Conservation (phyloP, 805 yeast genomes). For the Metschnikowia noctiluminum region DNA sequence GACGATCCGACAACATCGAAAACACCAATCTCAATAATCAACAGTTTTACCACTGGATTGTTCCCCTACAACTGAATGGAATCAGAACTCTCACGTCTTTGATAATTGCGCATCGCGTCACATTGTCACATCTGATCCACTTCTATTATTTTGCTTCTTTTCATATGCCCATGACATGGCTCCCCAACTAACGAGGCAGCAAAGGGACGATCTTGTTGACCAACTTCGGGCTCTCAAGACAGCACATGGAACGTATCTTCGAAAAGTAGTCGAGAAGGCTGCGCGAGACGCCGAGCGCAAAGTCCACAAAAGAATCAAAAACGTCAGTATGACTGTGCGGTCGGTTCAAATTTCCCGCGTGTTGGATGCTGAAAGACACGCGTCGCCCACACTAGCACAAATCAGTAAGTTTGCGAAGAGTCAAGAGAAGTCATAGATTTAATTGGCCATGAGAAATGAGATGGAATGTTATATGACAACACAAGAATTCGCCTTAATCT, state of each 20-base stretch:
- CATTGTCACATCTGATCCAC: too few species aligned
- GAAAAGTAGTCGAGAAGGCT: constrained; percentile 21
- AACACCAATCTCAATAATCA: too few species aligned
- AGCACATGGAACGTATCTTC: constrained; percentile 22
- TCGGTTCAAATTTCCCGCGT: constrained; percentile 44
- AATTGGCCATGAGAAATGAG: not conserved
- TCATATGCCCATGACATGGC: constrained; percentile 1
- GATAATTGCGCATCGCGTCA: too few species aligned
- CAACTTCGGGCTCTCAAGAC: constrained; percentile 24
- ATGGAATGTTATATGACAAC: not conserved
- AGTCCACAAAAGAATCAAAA: constrained; percentile 41
- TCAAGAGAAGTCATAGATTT: not conserved
- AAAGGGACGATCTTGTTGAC: constrained; percentile 36
- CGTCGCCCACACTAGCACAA: constrained; percentile 24
- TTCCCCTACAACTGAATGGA: too few species aligned
- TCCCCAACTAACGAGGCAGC: constrained; percentile 17
- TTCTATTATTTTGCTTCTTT: not conserved
- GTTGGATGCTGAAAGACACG: constrained; percentile 43
- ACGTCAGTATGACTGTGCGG: constrained; percentile 48
- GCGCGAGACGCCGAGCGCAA: constrained; percentile 32
- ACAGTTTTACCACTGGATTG: too few species aligned
- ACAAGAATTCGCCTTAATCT: not conserved
- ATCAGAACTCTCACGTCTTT: not conserved
- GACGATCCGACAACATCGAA: too few species aligned
- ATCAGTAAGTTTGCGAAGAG: constrained; percentile 6